A percentile compares a stretch with the other conserved stretches of the same genome.
These are phyloP conservation scores for Dentipellis fragilis DNA, from an alignment of 768 basidiomycete species.

Conservation along the genomic window DNA sequence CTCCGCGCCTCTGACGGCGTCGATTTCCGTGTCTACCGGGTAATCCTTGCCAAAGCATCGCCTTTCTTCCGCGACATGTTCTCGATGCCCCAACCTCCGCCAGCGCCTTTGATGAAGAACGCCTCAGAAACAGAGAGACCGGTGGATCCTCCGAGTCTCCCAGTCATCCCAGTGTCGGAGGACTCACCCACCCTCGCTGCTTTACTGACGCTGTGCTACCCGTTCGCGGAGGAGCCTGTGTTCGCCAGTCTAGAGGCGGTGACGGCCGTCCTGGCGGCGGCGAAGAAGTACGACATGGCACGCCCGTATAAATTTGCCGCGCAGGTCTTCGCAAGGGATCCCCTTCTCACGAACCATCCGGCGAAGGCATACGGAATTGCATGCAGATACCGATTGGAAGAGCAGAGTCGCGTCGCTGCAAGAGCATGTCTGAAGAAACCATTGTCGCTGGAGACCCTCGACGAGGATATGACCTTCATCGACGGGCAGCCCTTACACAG, in stretches of 20 bases:
- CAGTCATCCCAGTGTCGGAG: background rate
- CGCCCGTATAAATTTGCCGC: background rate
- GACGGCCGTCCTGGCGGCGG: background rate
- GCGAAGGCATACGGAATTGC: background rate
- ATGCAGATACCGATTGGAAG: background rate
- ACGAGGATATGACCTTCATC: background rate
- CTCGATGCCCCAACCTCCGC: background rate
- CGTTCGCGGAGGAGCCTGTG: background rate
- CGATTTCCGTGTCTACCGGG: background rate
- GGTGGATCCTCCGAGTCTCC: background rate
- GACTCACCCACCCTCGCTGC: background rate
- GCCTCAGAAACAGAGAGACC: no score
- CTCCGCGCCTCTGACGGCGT: background rate
- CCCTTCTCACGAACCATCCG: background rate
- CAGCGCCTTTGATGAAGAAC: no score
- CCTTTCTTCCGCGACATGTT: background rate
- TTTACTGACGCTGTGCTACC: background rate
- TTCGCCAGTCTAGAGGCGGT: background rate
- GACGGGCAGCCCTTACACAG: background rate
- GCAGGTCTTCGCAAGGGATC: background rate
- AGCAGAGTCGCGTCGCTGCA: background rate
- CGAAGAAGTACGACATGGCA: background rate
- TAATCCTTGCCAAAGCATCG: background rate
- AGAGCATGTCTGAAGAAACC: background rate
- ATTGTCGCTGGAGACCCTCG: background rate